Evolutionary conservation across 129 eudicot genomes (phyloP), one percentile per base, ranked within the genome.

Genomic region (Helichrysum umbraculigerum): DNA sequence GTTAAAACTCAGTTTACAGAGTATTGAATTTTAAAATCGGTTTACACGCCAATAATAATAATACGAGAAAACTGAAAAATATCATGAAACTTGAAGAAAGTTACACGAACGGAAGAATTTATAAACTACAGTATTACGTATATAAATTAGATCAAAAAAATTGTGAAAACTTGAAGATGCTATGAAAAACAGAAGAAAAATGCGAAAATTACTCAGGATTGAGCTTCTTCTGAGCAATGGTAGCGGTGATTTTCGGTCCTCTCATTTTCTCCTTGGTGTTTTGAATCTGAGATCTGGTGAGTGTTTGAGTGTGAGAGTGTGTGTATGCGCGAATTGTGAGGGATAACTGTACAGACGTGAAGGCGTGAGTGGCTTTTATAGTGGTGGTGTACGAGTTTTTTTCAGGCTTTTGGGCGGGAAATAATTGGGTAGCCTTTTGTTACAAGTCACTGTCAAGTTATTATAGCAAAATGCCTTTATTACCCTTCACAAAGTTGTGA

Each of bases 141-240:
- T 44, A 44, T 44, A 11, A 11, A 44, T 9, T 44, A 10, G 16
- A 61, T 10, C 11, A 10, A 61, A 71, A 34, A 14, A 50, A 30
- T 30, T 4, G 66, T 21, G 35, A 2, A 64, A 44, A 64, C 51
- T 9, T 7, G 30, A 54, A 16, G 4, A 44, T 10, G 51, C 3
- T 11, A 2, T 44, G 51, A 44, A 44, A 11, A 44, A 44, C 0
- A 44, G 33, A 63, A 71, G 59, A 75, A 16, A 25, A 14, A 44
- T n/a, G 37, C 70, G 25, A 30, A 19, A 60, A 30, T 57, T 79
- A 79, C 83, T 75, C 76, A 22, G 80, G 42, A 63, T 60, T 60
- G 21, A 76, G 82, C 79, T 73, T 81, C 80, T 77, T 84, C 29
- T 77, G 82, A 54, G 82, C 85, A 16, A 84, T 62, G 61, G 56